Evolutionary conservation across 352 stramenopile genomes (phyloP).

Genomic region (Pilasporangium apinafurcum): DNA sequence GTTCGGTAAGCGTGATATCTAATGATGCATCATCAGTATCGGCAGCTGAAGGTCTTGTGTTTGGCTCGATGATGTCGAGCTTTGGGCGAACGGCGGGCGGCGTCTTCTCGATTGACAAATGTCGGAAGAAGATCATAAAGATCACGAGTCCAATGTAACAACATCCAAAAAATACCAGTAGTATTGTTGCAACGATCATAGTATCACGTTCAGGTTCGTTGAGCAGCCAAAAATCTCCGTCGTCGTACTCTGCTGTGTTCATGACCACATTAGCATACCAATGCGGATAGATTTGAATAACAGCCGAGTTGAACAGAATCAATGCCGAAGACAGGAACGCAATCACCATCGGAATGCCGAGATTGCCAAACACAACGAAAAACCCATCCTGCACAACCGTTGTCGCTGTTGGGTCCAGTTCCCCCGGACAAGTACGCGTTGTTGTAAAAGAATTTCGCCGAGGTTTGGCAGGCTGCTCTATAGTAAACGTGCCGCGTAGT

Average conservation of each 20-base stretch:
- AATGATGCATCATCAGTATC: not conserved
- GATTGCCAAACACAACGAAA: slow-evolving; percentile 5
- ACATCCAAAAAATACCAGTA: slow-evolving; percentile 7
- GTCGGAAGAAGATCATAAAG: slow-evolving; percentile 13
- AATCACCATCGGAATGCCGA: slow-evolving; percentile 7
- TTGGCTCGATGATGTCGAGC: not conserved
- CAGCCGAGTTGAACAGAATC: slow-evolving; percentile 7
- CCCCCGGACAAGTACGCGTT: not conserved
- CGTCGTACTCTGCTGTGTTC: slow-evolving; percentile 9
- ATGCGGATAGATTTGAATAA: slow-evolving; percentile 2
- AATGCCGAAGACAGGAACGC: slow-evolving; percentile 6
- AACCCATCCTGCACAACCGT: slow-evolving; percentile 3
- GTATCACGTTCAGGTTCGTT: not conserved
- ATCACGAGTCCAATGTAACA: slow-evolving; percentile 3
- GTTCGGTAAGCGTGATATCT: slow-evolving; percentile 8
- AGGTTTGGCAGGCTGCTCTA: too few relatives aligned
- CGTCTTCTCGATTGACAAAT: slow-evolving; percentile 9
- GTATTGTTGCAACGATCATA: not conserved
- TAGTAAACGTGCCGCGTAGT: too few relatives aligned
- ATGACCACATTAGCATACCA: slow-evolving; percentile 8
- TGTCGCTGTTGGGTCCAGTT: not conserved
- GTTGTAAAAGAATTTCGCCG: slow-evolving; percentile 4
- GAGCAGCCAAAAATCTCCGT: slow-evolving; percentile 10
- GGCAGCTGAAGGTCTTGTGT: too few relatives aligned
- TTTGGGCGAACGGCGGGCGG: not conserved